Evolutionary conservation across 2,329 filamentous ascomycete genomes (phyloP).

Genomic region (Colletotrichum cereale): DNA sequence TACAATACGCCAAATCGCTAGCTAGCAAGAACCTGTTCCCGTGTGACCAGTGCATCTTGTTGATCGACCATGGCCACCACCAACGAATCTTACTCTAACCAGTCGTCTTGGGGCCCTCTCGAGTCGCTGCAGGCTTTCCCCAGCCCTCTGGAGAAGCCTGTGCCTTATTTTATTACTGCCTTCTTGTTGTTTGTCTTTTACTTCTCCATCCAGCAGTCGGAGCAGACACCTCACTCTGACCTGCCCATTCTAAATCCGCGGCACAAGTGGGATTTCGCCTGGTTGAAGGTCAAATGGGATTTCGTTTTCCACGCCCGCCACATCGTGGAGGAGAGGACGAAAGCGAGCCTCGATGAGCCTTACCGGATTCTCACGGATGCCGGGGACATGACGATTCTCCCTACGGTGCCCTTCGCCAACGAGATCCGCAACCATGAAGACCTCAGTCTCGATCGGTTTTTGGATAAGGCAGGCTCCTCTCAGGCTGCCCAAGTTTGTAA

Average conservation of each 20-base stretch:
- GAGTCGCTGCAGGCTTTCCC: slow-evolving; percentile 34
- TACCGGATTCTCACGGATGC: slow-evolving; percentile 29
- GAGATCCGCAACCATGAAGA: slow-evolving; percentile 37
- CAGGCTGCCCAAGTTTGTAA: too few relatives aligned
- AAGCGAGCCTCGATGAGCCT: slow-evolving; percentile 12
- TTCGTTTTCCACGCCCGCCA: slow-evolving; percentile 14
- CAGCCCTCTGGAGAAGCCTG: slow-evolving; percentile 32
- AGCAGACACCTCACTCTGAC: slow-evolving; percentile 16
- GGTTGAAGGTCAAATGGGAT: slow-evolving; percentile 32
- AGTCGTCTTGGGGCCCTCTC: slow-evolving; percentile 31
- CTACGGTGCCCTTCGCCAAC: slow-evolving; percentile 34
- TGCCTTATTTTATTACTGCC: slow-evolving; percentile 35
- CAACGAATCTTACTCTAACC: slow-evolving; percentile 31
- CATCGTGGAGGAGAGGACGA: slow-evolving; percentile 20
- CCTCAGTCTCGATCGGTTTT: slow-evolving; percentile 35
- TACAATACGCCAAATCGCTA: neutral
- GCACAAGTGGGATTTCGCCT: slow-evolving; percentile 28
- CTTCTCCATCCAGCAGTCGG: slow-evolving; percentile 29
- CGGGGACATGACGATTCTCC: slow-evolving; percentile 33
- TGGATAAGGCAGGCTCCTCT: slow-evolving; percentile 18
- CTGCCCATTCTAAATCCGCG: slow-evolving; percentile 17
- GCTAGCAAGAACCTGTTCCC: slow-evolving; percentile 3
- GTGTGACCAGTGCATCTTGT: slow-evolving; percentile 3
- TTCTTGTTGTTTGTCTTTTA: slow-evolving; percentile 36
- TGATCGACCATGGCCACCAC: slow-evolving; percentile 33